Evolutionary conservation across 2,329 filamentous ascomycete genomes (phyloP), one percentile per base, ranked within the genome.

Genomic region (Venturia aucupariae): DNA sequence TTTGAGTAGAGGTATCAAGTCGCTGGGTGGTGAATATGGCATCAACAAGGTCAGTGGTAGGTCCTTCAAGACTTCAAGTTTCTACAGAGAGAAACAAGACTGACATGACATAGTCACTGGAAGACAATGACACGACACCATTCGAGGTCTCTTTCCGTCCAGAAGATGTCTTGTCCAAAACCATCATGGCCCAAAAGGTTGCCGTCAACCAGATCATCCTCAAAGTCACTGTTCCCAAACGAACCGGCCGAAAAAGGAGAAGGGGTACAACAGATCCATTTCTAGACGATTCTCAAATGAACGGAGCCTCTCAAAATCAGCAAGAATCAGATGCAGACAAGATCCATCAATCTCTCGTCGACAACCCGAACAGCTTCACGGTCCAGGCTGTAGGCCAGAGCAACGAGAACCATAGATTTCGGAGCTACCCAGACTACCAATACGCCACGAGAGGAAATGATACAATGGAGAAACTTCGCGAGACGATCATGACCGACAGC

Each of bases 201-300:
- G 78, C 84, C 24, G 89, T 90, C 11, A 90, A 92, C 72, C 96
- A 97, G 71, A 78, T 97, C 24, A 81, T 97, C 24, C 80, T 99
- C 63, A 92, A 92, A 73, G 82, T 99, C 64, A 92, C 88, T 0
- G 85, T 97, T 0, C 93, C 94, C 0, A 94, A 87, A 74, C 82
- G 90, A 64, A 97, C 92, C 2, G 92, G 92, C 3, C 84, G 91
- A 66, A 96, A 90, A 75, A 84, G 92, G 65, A 96, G 92, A 77
- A 82, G 87, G 69, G 92, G 90, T n/a, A 86, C 85, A 5, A 74
- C 86, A 64, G 87, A 81, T 4, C 86, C 88, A 0, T 93, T 86
- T 71, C 67, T 70, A 2, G 48, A 64, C 32, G 35, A 62, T 13
- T 42, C 19, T 22, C 63, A 44, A 24, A 38, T 19, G 32, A 44